phyloP scores from a whole-genome alignment of 2,329 filamentous ascomycete species.

The Calonectria honghensis region DNA sequence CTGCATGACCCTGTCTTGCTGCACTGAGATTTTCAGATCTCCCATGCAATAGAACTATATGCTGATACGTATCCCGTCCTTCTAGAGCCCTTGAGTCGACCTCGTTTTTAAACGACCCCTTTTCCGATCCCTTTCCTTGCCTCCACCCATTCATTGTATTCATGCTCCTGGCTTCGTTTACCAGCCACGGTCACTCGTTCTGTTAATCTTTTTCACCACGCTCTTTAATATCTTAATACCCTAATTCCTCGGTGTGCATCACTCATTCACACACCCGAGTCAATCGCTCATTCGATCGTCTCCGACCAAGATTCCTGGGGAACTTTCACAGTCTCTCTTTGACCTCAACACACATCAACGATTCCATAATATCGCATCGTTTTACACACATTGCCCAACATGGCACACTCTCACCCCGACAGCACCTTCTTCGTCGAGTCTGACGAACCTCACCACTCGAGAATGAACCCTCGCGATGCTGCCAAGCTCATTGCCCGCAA shows the following conservation, averaged over 20 bases:
- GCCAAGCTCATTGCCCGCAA: conserved; percentile 86
- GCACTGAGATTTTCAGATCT: conserved; percentile 49
- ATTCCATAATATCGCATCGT: conserved; percentile 44
- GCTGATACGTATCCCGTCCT: conserved; percentile 59
- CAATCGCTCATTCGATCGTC: conserved; percentile 64
- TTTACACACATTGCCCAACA: conserved; percentile 59
- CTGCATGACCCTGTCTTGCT: conserved; percentile 45
- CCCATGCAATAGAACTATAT: conserved; percentile 46
- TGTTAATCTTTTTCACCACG: conserved; percentile 67
- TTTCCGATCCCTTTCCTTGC: conserved; percentile 66
- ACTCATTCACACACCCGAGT: conserved; percentile 51
- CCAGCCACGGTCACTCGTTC: conserved; percentile 77
- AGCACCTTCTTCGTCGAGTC: conserved; percentile 74
- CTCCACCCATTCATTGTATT: conserved; percentile 57
- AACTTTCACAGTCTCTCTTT: conserved; percentile 71
- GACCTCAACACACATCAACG: conserved; percentile 52
- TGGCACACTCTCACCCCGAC: conserved; percentile 67
- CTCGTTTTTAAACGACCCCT: conserved; percentile 68
- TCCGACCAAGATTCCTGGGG: conserved; percentile 71
- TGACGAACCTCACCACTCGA: conserved; percentile 70
- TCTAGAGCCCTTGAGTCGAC: conserved; percentile 67
- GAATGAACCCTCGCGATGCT: conserved; percentile 83
- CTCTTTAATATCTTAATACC: conserved; percentile 77
- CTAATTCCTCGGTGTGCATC: conserved; percentile 66
- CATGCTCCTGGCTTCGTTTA: conserved; percentile 67